These are phyloP conservation scores for Pichia paraexigua DNA, from an alignment of 805 yeast species.

Conservation along the genomic window DNA sequence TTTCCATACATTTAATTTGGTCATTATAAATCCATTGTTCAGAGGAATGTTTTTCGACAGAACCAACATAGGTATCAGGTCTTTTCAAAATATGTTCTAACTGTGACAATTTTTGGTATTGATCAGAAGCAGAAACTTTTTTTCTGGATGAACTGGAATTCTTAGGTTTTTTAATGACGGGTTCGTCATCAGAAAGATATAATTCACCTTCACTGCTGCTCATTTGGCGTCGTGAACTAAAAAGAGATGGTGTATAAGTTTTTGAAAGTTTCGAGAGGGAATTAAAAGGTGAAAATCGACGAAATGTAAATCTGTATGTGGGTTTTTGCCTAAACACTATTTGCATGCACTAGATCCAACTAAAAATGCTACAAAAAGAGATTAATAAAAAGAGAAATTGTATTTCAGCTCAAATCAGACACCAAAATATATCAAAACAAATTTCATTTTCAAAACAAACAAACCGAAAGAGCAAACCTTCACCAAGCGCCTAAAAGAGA, in stretches of 20 bases:
- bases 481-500: neutral
- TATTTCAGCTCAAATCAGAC: neutral
- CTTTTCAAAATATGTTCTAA: constrained; percentile 93
- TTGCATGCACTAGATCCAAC: neutral
- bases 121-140: constrained; percentile 44
- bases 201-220: constrained; percentile 2
- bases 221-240: neutral
- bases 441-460: neutral
- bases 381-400: neutral
- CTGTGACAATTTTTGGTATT: constrained; percentile 90
- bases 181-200: neutral
- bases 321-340: neutral
- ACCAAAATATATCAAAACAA: neutral
- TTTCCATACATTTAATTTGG: constrained; percentile 50
- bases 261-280: neutral
- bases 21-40: constrained; percentile 83
- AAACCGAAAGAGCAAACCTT: neutral
- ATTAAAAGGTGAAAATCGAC: neutral
- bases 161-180: neutral
- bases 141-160: neutral
- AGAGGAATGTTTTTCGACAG: constrained; percentile 73
- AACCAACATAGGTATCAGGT: constrained; percentile 97
- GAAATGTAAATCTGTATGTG: neutral
- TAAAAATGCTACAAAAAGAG: neutral
- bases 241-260: neutral